Conservation (phyloP, 192 early-diverging fungal genomes). For the Podila epicladia region DNA sequence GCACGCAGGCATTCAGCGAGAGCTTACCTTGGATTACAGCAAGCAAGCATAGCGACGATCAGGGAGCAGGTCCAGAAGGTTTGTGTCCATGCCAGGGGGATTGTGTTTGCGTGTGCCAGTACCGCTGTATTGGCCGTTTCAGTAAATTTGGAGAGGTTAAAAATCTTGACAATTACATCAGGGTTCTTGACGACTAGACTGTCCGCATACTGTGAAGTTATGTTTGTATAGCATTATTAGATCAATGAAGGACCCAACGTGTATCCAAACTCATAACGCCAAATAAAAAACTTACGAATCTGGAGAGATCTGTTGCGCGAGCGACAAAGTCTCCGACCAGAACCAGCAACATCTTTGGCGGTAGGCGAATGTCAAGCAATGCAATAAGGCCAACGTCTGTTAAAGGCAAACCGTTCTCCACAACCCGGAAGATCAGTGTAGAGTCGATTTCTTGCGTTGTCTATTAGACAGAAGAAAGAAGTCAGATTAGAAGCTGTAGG, state of each 20-base stretch:
- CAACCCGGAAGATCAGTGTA: slow-evolving; percentile 23
- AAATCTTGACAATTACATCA: slow-evolving; percentile 34
- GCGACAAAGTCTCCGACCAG: slow-evolving; percentile 31
- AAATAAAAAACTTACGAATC: slow-evolving; percentile 26
- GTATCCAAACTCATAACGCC: too few relatives aligned
- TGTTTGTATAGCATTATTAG: not conserved
- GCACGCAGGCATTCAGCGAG: not conserved
- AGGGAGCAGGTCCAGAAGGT: slow-evolving; percentile 37
- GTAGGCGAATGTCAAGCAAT: slow-evolving; percentile 23
- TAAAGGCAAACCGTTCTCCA: slow-evolving; percentile 37
- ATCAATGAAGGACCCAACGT: too few relatives aligned
- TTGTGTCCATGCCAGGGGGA: slow-evolving; percentile 37
- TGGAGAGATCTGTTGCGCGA: slow-evolving; percentile 31
- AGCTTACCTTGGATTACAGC: slow-evolving; percentile 37
- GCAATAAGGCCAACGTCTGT: slow-evolving; percentile 30
- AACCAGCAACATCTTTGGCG: slow-evolving; percentile 22
- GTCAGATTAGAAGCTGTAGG: not conserved
- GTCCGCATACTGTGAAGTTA: slow-evolving; percentile 27
- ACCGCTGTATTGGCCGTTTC: slow-evolving; percentile 13
- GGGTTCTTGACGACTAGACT: slow-evolving; percentile 38
- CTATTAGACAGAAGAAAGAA: not conserved
- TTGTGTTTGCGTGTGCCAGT: slow-evolving; percentile 13
- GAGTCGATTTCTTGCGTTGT: slow-evolving; percentile 41
- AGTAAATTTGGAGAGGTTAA: slow-evolving; percentile 25
- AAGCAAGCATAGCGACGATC: slow-evolving; percentile 27